phyloP scores from a whole-genome alignment of 352 stramenopile genomes.

The Phytophthora capsici region DNA sequence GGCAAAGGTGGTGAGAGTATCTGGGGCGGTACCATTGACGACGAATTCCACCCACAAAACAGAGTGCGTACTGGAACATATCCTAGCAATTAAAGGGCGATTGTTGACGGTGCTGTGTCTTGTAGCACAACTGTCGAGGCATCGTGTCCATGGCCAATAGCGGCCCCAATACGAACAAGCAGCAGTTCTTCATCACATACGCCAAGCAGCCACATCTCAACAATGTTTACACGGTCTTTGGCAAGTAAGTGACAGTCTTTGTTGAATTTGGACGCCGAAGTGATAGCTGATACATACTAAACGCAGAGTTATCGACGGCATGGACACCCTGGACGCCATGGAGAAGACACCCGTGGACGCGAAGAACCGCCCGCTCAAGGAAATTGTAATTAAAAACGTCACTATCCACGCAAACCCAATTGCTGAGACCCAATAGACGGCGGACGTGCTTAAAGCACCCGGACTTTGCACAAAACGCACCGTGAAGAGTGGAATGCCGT shows the following conservation, averaged over 20 bases:
- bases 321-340: constrained; percentile 97
- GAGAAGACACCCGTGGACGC: constrained; percentile 93
- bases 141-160: constrained; percentile 95
- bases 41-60: constrained; percentile 93
- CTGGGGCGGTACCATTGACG: constrained; percentile 88
- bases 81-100: too few relatives aligned
- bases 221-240: constrained; percentile 98
- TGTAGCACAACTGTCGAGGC: constrained; percentile 87
- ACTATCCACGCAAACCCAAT: constrained; percentile 95
- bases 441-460: constrained; percentile 1
- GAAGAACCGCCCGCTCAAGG: constrained; percentile 91
- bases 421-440: constrained; percentile 48
- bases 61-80: constrained; percentile 38
- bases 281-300: constrained; percentile 29
- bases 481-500: constrained; percentile 82
- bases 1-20: constrained; percentile 93
- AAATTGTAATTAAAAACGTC: constrained; percentile 89
- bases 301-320: constrained; percentile 93
- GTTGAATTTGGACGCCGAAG: background rate
- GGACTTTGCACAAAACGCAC: constrained; percentile 54
- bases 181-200: constrained; percentile 99
- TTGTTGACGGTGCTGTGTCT: constrained; percentile 9
- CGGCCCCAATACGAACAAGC: constrained; percentile 92
- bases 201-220: constrained; percentile 97
- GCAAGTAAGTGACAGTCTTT: constrained; percentile 71